Evolutionary conservation across 2,329 filamentous ascomycete species (phyloP), one percentile per base, ranked within the genome.

Genomic region (Phoma sp.): DNA sequence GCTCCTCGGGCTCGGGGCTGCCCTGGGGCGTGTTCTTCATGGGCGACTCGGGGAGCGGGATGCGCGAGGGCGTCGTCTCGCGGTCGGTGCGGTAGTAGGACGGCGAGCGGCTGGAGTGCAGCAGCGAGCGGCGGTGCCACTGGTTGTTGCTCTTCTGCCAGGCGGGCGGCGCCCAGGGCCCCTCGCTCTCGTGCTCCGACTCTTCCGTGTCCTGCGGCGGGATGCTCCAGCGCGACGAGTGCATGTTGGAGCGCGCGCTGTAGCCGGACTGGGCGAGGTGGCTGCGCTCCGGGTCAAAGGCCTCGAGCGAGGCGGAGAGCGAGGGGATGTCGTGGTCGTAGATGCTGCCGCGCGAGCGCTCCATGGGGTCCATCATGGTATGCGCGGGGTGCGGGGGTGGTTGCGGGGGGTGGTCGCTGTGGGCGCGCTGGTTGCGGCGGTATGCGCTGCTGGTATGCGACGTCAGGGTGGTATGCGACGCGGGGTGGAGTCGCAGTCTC

Each of bases 121-220:
- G 64, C 42, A 72, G 59, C 46, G 71, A 73, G 56, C 74, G 73
- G 23, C 71, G 77, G 70, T 86, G 84, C 84, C 84, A 86, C 56
- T 80, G 80, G 67, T 82, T 87, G 59, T 83, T 84, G 6, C 59
- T 79, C 65, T 80, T 82, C 60, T 84, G 80, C 80, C 86, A 87
- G 11, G 85, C 85, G 2, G 87, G 87, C 33, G 87, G 87, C 47
- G 84, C 87, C 84, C 85, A 89, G 26, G 84, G 84, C 1, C 70
- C 73, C 28, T 78, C 76, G 46, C 78, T 79, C 54, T 83, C 79
- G 9, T 63, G 54, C 53, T 80, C 79, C 26, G 62, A 56, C 52
- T 79, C 79, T 42, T 75, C 73, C 55, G 78, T 76, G 14, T 73
- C 81, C 4, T 66, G 61, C 29, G 73, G 71, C 6, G 68, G 66